These are phyloP conservation scores for Aspergillus thermomutatus DNA, from an alignment of 2,329 filamentous ascomycete species.

Conservation along the genomic window DNA sequence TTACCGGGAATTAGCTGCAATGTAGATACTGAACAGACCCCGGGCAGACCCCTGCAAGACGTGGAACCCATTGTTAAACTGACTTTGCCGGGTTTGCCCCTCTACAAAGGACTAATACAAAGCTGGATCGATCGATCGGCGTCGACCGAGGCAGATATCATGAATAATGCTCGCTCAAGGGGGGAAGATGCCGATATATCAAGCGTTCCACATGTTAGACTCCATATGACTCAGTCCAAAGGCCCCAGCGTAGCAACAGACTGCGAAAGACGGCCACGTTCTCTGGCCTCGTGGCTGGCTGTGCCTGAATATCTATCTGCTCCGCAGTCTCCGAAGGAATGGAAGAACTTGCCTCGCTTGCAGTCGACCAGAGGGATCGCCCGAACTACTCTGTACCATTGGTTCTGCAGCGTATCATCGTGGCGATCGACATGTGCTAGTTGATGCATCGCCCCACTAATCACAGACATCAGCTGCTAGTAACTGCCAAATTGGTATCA, in stretches of 20 bases:
- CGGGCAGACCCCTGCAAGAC: not conserved
- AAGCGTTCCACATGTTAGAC: too few species aligned
- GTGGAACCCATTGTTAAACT: not conserved
- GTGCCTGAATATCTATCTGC: not conserved
- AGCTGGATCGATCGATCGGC: not conserved
- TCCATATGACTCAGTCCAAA: not conserved
- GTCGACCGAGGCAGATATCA: not conserved
- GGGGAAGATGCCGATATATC: not conserved
- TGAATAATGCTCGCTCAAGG: too few species aligned
- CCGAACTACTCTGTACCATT: not conserved
- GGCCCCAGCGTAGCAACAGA: not conserved
- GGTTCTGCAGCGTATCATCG: too few species aligned
- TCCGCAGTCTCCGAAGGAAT: too few species aligned
- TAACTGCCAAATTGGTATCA: too few species aligned
- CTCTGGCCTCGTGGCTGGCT: not conserved
- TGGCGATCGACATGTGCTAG: not conserved
- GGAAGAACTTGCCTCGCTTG: not conserved
- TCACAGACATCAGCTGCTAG: too few species aligned
- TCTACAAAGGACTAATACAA: not conserved
- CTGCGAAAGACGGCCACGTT: not conserved
- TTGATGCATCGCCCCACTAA: not conserved
- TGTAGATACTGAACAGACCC: not conserved
- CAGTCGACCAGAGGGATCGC: not conserved
- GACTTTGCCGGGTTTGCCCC: not conserved
- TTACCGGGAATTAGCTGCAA: too few species aligned